phyloP scores from a whole-genome alignment of 345 rosid genomes.

The Eucalyptus marginata region DNA sequence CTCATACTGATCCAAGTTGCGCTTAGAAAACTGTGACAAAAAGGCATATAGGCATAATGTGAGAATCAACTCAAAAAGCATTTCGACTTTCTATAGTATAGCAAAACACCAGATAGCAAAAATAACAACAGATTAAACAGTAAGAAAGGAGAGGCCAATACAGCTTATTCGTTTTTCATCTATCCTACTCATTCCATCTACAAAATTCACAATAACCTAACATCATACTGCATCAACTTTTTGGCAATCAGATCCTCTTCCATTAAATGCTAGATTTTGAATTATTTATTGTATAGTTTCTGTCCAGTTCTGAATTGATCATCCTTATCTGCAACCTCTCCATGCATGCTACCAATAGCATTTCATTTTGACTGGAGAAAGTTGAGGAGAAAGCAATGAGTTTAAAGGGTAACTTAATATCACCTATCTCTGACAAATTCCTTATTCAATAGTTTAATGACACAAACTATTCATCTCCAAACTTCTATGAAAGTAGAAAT shows the following conservation, averaged over 20 bases:
- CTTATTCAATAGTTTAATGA: neutral
- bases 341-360: neutral
- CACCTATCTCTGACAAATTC: neutral
- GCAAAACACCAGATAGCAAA: neutral
- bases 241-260: neutral
- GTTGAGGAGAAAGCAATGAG: neutral
- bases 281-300: neutral
- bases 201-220: neutral
- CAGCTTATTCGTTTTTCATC: neutral
- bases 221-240: neutral
- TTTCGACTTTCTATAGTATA: neutral
- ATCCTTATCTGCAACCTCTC: neutral
- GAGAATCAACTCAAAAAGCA: neutral
- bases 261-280: neutral
- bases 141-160: neutral
- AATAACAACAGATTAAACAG: neutral
- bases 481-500: neutral
- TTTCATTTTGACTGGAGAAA: neutral
- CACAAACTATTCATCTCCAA: neutral
- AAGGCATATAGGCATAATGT: neutral
- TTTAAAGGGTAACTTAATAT: neutral
- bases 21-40: slow-evolving; percentile 41
- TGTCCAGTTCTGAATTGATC: neutral
- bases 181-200: neutral
- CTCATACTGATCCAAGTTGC: slow-evolving; percentile 42